These are phyloP conservation scores for Panus rudis DNA, from an alignment of 768 basidiomycete genomes.

Conservation along the genomic window DNA sequence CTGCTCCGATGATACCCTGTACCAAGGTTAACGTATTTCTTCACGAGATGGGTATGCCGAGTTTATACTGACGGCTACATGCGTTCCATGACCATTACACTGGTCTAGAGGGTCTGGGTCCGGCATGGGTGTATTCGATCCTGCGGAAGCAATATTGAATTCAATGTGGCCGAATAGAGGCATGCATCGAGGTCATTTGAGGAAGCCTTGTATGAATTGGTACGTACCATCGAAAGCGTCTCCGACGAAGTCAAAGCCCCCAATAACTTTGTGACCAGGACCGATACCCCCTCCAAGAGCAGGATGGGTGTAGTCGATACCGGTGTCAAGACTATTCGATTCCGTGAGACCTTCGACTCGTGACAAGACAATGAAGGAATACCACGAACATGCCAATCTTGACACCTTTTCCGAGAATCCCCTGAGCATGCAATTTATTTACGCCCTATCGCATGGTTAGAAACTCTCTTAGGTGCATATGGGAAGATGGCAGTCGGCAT, in stretches of 20 bases:
- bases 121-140: conserved; percentile 42
- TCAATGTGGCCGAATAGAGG: background rate
- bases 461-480: background rate
- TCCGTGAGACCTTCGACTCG: too few relatives aligned
- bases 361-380: background rate
- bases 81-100: conserved; percentile 42
- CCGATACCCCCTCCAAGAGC: conserved; percentile 48
- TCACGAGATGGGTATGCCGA: conserved; percentile 15
- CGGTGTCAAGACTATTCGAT: conserved; percentile 38
- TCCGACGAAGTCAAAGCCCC: conserved; percentile 54
- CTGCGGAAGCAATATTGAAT: conserved; percentile 13
- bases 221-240: conserved; percentile 42
- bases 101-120: conserved; percentile 48
- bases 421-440: conserved; percentile 56
- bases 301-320: conserved; percentile 47
- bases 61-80: conserved; percentile 41
- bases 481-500: background rate
- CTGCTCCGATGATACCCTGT: conserved; percentile 54
- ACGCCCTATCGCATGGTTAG: conserved; percentile 37
- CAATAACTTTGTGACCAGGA: conserved; percentile 43
- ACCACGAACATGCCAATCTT: conserved; percentile 55
- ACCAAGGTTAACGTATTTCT: conserved; percentile 32
- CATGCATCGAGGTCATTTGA: too few relatives aligned
- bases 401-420: conserved; percentile 55
- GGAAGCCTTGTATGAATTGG: too few relatives aligned